A percentile compares a stretch with the other conserved stretches of the same genome.
These are phyloP conservation scores for Nitzschia sp. DNA, from an alignment of 108 stramenopile species.

Conservation along the genomic window DNA sequence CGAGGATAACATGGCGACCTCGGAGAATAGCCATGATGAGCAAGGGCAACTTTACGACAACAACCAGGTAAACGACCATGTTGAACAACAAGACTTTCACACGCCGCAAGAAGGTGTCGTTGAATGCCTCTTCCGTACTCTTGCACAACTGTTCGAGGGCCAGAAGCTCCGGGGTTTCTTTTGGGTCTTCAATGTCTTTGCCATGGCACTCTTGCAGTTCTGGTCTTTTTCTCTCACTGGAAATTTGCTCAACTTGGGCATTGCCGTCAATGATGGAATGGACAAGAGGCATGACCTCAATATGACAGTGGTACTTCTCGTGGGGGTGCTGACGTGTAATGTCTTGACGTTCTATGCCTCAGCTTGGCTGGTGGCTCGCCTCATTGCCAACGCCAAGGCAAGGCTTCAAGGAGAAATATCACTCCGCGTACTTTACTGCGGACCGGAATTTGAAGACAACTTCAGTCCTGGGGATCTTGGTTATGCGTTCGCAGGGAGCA, in stretches of 20 bases:
- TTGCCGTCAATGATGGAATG: not conserved
- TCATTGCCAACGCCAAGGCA: not conserved
- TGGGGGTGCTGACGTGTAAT: not conserved
- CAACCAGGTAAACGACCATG: too few relatives aligned
- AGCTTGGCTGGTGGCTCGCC: not conserved
- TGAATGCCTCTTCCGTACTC: not conserved
- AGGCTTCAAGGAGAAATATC: not conserved
- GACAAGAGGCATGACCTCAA: not conserved
- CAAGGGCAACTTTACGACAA: too few relatives aligned
- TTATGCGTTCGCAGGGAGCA: not conserved
- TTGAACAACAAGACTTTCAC: too few relatives aligned
- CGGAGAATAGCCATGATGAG: too few relatives aligned
- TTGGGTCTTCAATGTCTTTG: not conserved
- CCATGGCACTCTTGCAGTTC: not conserved
- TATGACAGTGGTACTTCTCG: not conserved
- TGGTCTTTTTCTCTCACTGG: not conserved
- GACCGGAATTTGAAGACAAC: not conserved
- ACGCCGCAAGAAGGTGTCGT: not conserved
- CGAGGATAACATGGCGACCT: too few relatives aligned
- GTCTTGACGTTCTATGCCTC: not conserved
- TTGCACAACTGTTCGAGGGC: not conserved
- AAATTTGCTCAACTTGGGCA: not conserved
- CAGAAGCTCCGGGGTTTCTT: not conserved
- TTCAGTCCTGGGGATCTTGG: not conserved
- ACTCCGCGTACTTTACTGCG: not conserved